Conservation (phyloP, 345 rosid species). For the Eucalyptus curtisii region DNA sequence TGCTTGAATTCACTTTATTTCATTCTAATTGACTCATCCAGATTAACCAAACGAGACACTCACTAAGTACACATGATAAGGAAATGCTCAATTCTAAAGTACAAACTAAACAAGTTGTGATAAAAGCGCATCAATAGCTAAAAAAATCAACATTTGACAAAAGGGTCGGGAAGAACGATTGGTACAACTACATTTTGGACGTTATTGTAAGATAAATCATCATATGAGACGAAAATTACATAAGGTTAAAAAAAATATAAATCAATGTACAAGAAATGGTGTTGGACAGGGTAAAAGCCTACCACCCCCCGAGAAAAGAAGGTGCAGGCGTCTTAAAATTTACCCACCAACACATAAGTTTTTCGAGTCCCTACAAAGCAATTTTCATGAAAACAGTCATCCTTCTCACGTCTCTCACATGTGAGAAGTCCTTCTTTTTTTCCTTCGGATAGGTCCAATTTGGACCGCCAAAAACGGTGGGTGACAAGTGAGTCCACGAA, state of each 20-base stretch:
- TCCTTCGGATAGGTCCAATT: too few relatives aligned
- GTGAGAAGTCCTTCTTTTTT: neutral
- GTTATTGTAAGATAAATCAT: neutral
- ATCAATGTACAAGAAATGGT: neutral
- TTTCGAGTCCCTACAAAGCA: too few relatives aligned
- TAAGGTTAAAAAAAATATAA: accelerated
- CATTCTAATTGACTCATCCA: neutral
- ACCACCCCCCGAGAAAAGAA: neutral
- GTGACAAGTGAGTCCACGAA: neutral
- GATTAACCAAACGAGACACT: neutral
- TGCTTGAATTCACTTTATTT: neutral
- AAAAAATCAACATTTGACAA: neutral
- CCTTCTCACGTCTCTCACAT: too few relatives aligned
- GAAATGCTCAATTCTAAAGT: neutral
- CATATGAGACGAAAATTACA: neutral
- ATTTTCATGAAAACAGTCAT: too few relatives aligned
- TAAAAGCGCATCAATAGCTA: neutral
- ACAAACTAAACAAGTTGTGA: neutral
- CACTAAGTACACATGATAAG: too few relatives aligned
- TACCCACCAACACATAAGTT: neutral
- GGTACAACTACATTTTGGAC: accelerated
- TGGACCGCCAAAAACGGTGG: neutral
- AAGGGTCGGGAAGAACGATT: accelerated
- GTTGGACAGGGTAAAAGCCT: accelerated
- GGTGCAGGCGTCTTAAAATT: neutral